These are phyloP conservation scores for Shiraia sp. DNA, from an alignment of 2,329 filamentous ascomycete genomes.

Conservation along the genomic window DNA sequence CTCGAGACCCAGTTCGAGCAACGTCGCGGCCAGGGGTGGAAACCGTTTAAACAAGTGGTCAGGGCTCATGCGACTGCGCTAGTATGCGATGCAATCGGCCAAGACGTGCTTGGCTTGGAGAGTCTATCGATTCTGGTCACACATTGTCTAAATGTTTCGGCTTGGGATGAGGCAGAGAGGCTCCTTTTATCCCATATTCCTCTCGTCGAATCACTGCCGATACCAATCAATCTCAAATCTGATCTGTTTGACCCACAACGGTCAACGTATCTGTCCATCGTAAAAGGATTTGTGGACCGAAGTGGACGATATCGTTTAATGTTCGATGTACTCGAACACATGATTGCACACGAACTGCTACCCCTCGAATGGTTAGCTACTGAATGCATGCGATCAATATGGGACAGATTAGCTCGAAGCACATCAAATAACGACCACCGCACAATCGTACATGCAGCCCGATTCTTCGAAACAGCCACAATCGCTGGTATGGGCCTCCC, in stretches of 20 bases:
- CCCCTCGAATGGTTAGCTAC: conserved; percentile 47
- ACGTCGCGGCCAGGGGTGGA: conserved; percentile 41
- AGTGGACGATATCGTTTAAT: conserved; percentile 38
- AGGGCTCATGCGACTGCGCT: conserved; percentile 47
- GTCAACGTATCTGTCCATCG: conserved; percentile 31
- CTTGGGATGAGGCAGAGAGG: conserved; percentile 42
- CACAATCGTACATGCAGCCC: conserved; percentile 27
- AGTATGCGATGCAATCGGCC: conserved; percentile 42
- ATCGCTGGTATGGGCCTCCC: conserved; percentile 34
- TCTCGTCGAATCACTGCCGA: conserved; percentile 23
- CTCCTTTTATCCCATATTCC: conserved; percentile 34
- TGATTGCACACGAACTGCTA: conserved; percentile 40
- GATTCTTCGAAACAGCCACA: conserved; percentile 36
- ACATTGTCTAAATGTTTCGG: conserved; percentile 34
- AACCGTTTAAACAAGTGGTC: conserved; percentile 46
- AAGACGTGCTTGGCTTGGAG: conserved; percentile 32
- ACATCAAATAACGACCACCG: conserved; percentile 35
- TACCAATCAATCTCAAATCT: conserved; percentile 28
- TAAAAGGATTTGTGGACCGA: conserved; percentile 31
- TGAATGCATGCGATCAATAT: conserved; percentile 38
- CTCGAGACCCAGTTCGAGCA: conserved; percentile 44
- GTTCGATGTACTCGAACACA: conserved; percentile 38
- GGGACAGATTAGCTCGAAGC: conserved; percentile 38
- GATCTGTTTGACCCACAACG: conserved; percentile 33
- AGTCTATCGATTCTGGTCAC: conserved; percentile 29